Percentiles rank a stretch among this genome's conserved stretches.
Evolutionary conservation across 2,329 filamentous ascomycete genomes (phyloP).

Genomic region (Coniochaeta sp.): DNA sequence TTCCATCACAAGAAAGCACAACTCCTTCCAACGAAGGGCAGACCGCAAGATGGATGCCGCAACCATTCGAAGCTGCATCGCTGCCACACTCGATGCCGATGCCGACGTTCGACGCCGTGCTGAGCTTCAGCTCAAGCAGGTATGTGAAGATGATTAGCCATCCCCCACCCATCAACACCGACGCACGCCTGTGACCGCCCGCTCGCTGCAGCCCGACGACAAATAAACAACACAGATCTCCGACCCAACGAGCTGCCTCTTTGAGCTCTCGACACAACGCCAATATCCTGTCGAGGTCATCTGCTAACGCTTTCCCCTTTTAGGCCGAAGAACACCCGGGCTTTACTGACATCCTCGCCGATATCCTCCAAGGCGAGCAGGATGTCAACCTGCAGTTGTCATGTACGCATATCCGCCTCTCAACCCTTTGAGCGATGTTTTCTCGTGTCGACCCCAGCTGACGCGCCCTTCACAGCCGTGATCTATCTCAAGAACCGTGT

Average conservation of each 20-base stretch:
- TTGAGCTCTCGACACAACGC: background rate
- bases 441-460: slow-evolving; percentile 9
- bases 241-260: background rate
- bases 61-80: slow-evolving; percentile 68
- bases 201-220: background rate
- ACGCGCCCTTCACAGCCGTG: slow-evolving; percentile 55
- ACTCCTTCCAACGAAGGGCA: background rate
- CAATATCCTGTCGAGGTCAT: background rate
- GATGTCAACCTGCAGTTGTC: slow-evolving; percentile 79
- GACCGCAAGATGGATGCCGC: slow-evolving; percentile 61
- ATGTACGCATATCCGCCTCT: slow-evolving; percentile 50
- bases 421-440: background rate
- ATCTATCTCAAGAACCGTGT: slow-evolving; percentile 98
- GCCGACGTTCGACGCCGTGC: slow-evolving; percentile 68
- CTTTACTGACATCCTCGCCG: slow-evolving; percentile 84
- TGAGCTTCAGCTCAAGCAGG: slow-evolving; percentile 76
- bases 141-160: slow-evolving; percentile 31
- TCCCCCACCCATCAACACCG: background rate
- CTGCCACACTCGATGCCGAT: slow-evolving; percentile 67
- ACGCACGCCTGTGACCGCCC: background rate
- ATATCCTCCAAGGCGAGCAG: slow-evolving; percentile 84
- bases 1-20: background rate
- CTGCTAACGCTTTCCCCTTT: slow-evolving; percentile 7
- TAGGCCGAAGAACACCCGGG: slow-evolving; percentile 87
- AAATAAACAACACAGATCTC: background rate